phyloP scores from a whole-genome alignment of 2,329 filamentous ascomycete genomes.

The Camillea tinctor region DNA sequence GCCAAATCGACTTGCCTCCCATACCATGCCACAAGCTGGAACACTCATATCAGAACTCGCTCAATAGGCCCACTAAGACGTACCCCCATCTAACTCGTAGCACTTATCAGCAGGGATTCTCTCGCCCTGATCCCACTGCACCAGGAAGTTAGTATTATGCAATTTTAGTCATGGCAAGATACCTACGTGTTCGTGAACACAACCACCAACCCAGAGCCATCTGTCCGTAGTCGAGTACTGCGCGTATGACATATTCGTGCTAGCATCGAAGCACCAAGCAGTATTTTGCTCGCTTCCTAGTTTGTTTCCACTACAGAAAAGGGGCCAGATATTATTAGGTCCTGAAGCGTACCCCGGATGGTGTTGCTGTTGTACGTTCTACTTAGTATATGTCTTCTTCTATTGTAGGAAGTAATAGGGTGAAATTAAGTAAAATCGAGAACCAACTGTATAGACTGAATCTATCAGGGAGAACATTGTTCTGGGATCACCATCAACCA shows the following conservation, averaged over 20 bases:
- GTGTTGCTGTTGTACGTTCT: slow-evolving; percentile 33
- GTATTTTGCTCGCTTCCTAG: slow-evolving; percentile 35
- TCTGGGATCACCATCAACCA: slow-evolving; percentile 38
- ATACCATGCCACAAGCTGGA: not conserved
- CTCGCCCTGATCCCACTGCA: slow-evolving; percentile 37
- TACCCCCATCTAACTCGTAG: slow-evolving; percentile 19
- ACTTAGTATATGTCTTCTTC: slow-evolving; percentile 1
- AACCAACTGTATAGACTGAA: slow-evolving; percentile 34
- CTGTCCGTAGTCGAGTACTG: slow-evolving; percentile 37
- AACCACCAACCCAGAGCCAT: slow-evolving; percentile 41
- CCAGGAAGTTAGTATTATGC: slow-evolving; percentile 7
- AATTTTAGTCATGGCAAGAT: not conserved
- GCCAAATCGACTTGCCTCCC: slow-evolving; percentile 32
- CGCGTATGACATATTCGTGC: slow-evolving; percentile 42
- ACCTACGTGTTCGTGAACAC: slow-evolving; percentile 41
- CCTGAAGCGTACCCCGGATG: slow-evolving; percentile 36
- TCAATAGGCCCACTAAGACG: not conserved
- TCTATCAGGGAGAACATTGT: slow-evolving; percentile 43
- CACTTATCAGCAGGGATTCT: slow-evolving; percentile 30
- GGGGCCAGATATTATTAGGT: slow-evolving; percentile 36
- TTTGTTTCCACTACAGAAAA: slow-evolving; percentile 38
- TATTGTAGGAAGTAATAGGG: not conserved
- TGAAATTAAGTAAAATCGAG: not conserved
- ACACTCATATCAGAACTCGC: slow-evolving; percentile 52
- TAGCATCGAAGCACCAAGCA: slow-evolving; percentile 38